Evolutionary conservation across 2,329 filamentous ascomycete species (phyloP).

Genomic region (Penicillium frequentans): DNA sequence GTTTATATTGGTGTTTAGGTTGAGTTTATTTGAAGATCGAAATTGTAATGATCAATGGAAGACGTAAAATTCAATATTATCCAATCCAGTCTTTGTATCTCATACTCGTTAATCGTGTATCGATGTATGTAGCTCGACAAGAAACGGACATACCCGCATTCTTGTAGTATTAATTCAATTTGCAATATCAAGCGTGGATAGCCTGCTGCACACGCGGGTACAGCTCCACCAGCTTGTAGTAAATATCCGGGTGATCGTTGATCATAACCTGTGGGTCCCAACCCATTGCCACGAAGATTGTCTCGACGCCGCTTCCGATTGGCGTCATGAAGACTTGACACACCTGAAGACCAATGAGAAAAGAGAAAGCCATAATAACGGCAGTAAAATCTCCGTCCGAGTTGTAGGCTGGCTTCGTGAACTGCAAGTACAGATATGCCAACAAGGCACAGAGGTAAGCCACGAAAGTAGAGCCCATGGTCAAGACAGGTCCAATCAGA

Average conservation of each 20-base stretch:
- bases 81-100: background rate
- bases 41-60: slow-evolving; percentile 2
- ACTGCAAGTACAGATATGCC: slow-evolving; percentile 81
- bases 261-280: slow-evolving; percentile 70
- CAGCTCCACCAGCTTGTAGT: slow-evolving; percentile 72
- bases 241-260: slow-evolving; percentile 78
- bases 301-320: slow-evolving; percentile 83
- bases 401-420: slow-evolving; percentile 80
- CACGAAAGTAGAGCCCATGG: slow-evolving; percentile 79
- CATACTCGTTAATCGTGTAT: background rate
- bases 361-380: slow-evolving; percentile 79
- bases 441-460: slow-evolving; percentile 79
- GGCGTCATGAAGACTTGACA: slow-evolving; percentile 88
- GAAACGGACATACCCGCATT: background rate
- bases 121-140: background rate
- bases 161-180: background rate
- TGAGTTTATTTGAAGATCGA: background rate
- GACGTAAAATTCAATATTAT: background rate
- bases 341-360: slow-evolving; percentile 87
- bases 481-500: slow-evolving; percentile 70
- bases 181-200: slow-evolving; percentile 59
- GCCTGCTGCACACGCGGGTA: slow-evolving; percentile 82
- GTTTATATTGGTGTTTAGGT: background rate
- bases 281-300: slow-evolving; percentile 79
- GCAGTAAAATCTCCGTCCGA: slow-evolving; percentile 65